Conservation (phyloP, 2,329 filamentous ascomycete species). For the Ceratocystis albifundus region DNA sequence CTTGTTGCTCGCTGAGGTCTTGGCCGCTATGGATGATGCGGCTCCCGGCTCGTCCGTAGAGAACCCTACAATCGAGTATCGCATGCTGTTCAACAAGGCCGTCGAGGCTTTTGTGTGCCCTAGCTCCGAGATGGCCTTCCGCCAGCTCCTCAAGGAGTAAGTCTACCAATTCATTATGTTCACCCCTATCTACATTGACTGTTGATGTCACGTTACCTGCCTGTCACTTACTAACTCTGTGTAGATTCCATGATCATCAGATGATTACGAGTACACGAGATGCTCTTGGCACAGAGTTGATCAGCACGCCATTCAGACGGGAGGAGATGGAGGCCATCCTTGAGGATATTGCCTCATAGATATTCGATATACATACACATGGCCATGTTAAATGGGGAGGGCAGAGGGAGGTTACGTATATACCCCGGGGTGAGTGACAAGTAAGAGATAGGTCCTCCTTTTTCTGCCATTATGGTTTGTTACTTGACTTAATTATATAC, state of each 20-base stretch:
- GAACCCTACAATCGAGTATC: conserved; percentile 70
- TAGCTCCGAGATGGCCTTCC: conserved; percentile 88
- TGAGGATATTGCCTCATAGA: conserved; percentile 47
- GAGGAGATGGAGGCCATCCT: conserved; percentile 83
- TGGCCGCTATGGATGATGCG: conserved; percentile 47
- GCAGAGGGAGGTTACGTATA: too few species aligned
- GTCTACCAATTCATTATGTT: conserved; percentile 27
- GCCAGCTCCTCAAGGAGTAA: conserved; percentile 84
- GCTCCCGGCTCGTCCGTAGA: conserved; percentile 5
- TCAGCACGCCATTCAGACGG: conserved; percentile 73
- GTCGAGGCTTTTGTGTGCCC: conserved; percentile 87
- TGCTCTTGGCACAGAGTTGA: conserved; percentile 66
- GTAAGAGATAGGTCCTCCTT: too few species aligned
- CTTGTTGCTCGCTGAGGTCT: conserved; percentile 71
- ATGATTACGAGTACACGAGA: conserved; percentile 90
- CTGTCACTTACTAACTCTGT: neutral
- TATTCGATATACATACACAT: neutral
- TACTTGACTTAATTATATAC: neutral
- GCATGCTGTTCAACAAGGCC: conserved; percentile 85
- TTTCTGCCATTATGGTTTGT: neutral
- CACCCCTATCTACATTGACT: neutral
- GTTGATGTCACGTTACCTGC: conserved; percentile 28
- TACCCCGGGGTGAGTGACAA: too few species aligned
- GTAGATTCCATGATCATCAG: conserved; percentile 86
- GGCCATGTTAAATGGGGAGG: conserved; percentile 11